Conservation (phyloP, 164 flowering plant genomes). For the Chimonanthus salicifolius region DNA sequence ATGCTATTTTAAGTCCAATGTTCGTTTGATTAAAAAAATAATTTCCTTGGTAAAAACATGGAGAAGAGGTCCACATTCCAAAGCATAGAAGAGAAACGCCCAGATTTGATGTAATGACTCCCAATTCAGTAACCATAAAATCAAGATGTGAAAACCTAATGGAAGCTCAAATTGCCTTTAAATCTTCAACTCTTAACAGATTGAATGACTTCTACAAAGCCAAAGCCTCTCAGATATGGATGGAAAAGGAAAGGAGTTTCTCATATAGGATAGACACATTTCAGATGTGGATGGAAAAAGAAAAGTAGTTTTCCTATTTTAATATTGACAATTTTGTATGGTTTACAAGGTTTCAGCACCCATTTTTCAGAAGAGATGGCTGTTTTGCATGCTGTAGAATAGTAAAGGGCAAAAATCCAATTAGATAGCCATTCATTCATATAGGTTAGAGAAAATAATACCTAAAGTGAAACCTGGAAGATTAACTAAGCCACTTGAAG, state of each 20-base stretch:
- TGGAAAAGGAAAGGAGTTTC: neutral
- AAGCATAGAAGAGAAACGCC: too few species aligned
- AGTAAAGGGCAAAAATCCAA: neutral
- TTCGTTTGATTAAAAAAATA: too few species aligned
- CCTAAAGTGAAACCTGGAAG: constrained; percentile 89
- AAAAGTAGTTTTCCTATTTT: too few species aligned
- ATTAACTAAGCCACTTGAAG: constrained; percentile 62
- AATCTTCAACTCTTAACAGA: neutral
- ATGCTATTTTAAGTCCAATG: too few species aligned
- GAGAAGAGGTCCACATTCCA: too few species aligned
- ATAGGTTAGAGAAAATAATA: constrained; percentile 20
- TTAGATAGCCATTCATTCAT: neutral
- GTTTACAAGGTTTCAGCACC: neutral
- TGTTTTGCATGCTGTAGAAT: neutral
- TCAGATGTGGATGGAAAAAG: too few species aligned
- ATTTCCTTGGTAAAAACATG: too few species aligned
- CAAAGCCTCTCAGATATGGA: neutral
- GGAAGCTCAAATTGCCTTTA: neutral
- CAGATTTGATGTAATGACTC: neutral
- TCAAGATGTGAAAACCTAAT: neutral
- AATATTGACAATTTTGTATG: neutral
- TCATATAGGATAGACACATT: too few species aligned
- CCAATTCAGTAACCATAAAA: neutral
- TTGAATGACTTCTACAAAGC: neutral
- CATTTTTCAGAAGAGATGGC: neutral